Evolutionary conservation across 768 basidiomycete genomes (phyloP).

Genomic region (Sporobolomyces pararoseus): DNA sequence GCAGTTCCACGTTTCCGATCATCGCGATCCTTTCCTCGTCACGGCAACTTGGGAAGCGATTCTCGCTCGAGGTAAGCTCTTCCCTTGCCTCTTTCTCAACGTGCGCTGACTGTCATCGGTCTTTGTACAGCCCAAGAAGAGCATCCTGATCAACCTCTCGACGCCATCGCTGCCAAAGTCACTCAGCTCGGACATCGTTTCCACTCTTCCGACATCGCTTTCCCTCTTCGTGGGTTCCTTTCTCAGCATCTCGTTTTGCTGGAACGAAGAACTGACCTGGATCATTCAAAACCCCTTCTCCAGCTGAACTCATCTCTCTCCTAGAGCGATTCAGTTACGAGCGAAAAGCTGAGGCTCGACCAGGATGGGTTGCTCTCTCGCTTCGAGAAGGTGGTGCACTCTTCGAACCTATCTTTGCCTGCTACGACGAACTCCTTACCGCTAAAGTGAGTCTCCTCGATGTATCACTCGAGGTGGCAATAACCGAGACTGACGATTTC

Average conservation of each 20-base stretch:
- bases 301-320: slow-evolving; percentile 71
- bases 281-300: neutral
- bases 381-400: slow-evolving; percentile 78
- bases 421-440: slow-evolving; percentile 79
- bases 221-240: slow-evolving; percentile 74
- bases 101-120: slow-evolving; percentile 63
- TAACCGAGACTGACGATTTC: neutral
- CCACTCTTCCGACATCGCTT: slow-evolving; percentile 84
- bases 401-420: slow-evolving; percentile 75
- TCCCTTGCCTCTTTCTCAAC: slow-evolving; percentile 77
- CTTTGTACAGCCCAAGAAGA: slow-evolving; percentile 25
- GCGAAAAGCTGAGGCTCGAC: slow-evolving; percentile 59
- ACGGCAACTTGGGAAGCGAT: slow-evolving; percentile 84
- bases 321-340: slow-evolving; percentile 70
- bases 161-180: slow-evolving; percentile 63
- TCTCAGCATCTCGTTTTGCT: neutral
- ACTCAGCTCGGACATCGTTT: slow-evolving; percentile 76
- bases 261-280: neutral
- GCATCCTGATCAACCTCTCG: slow-evolving; percentile 54
- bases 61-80: slow-evolving; percentile 68
- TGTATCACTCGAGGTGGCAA: neutral
- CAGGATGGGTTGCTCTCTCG: slow-evolving; percentile 78
- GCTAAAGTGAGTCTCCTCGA: slow-evolving; percentile 61
- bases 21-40: slow-evolving; percentile 75
- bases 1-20: slow-evolving; percentile 79